Evolutionary conservation across 176 grass and related monocot species (phyloP).

Genomic region (Phoenix dactylifera): DNA sequence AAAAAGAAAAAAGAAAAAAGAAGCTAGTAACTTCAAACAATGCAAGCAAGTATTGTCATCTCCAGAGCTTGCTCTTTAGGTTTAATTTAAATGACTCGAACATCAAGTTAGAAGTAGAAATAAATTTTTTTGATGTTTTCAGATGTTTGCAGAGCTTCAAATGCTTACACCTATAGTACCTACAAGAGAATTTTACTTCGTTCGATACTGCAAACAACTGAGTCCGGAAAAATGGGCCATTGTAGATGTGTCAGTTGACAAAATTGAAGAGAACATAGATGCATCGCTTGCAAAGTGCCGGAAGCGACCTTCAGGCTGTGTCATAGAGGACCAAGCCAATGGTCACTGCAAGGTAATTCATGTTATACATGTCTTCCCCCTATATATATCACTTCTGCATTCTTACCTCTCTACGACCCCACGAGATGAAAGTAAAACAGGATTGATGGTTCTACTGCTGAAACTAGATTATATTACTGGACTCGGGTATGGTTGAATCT

Average conservation of each 20-base stretch:
- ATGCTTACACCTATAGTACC: slow-evolving; percentile 64
- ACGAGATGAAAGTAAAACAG: no score
- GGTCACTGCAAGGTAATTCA: slow-evolving; percentile 54
- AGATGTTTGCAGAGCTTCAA: slow-evolving; percentile 79
- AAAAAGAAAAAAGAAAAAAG: no score
- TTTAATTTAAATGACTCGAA: no score
- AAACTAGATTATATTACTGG: no score
- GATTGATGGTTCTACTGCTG: no score
- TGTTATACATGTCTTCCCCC: neutral
- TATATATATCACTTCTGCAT: neutral
- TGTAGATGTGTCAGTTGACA: slow-evolving; percentile 45
- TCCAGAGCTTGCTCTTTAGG: no score
- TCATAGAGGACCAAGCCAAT: slow-evolving; percentile 55
- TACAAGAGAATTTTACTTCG: slow-evolving; percentile 56
- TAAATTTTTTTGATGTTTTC: neutral
- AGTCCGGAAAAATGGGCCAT: slow-evolving; percentile 42
- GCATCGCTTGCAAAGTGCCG: slow-evolving; percentile 22
- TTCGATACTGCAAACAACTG: slow-evolving; percentile 59
- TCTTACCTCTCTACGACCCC: neutral
- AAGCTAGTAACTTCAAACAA: no score
- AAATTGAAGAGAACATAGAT: slow-evolving; percentile 24
- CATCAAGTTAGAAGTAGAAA: no score
- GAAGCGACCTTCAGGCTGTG: slow-evolving; percentile 60
- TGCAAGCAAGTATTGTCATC: no score
- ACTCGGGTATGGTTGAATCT: no score